Percentiles rank a stretch among this genome's conserved stretches.
These are phyloP conservation scores for Miamiensis avidus DNA, from an alignment of 169 alveolate species.

Conservation along the genomic window DNA sequence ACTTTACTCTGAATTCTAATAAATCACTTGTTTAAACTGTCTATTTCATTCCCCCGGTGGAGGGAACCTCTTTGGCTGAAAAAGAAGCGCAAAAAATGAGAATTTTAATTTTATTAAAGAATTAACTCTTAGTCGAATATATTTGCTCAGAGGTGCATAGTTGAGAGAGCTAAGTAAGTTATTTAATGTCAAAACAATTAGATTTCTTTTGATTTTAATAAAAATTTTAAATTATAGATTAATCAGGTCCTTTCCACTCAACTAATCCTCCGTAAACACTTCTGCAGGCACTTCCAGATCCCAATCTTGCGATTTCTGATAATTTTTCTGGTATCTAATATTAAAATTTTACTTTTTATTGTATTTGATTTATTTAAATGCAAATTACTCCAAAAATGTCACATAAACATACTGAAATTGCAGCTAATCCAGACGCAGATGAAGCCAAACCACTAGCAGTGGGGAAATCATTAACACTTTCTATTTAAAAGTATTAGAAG, in stretches of 20 bases:
- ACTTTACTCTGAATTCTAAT: slow-evolving; percentile 54
- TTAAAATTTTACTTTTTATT: slow-evolving; percentile 26
- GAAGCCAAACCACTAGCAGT: slow-evolving; percentile 90
- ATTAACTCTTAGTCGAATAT: neutral
- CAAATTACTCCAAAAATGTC: slow-evolving; percentile 46
- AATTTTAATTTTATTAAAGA: slow-evolving; percentile 26
- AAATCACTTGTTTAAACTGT: slow-evolving; percentile 63
- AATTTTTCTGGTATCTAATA: neutral
- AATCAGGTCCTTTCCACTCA: slow-evolving; percentile 70
- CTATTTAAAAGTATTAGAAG: slow-evolving; percentile 21
- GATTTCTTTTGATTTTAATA: slow-evolving; percentile 13
- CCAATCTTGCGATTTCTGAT: slow-evolving; percentile 76
- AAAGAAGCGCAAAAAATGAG: slow-evolving; percentile 44
- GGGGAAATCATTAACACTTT: slow-evolving; percentile 73
- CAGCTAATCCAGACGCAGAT: slow-evolving; percentile 78
- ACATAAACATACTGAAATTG: slow-evolving; percentile 66
- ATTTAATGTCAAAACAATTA: slow-evolving; percentile 28
- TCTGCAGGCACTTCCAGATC: slow-evolving; percentile 88
- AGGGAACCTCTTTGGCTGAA: slow-evolving; percentile 64
- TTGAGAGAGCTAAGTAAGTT: slow-evolving; percentile 40
- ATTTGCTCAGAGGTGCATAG: slow-evolving; percentile 2
- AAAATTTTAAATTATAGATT: neutral
- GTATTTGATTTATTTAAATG: neutral
- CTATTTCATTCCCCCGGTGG: slow-evolving; percentile 80
- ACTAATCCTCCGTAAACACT: slow-evolving; percentile 80